phyloP scores from a whole-genome alignment of 2,329 filamentous ascomycete genomes.

The Talaromyces sp. region DNA sequence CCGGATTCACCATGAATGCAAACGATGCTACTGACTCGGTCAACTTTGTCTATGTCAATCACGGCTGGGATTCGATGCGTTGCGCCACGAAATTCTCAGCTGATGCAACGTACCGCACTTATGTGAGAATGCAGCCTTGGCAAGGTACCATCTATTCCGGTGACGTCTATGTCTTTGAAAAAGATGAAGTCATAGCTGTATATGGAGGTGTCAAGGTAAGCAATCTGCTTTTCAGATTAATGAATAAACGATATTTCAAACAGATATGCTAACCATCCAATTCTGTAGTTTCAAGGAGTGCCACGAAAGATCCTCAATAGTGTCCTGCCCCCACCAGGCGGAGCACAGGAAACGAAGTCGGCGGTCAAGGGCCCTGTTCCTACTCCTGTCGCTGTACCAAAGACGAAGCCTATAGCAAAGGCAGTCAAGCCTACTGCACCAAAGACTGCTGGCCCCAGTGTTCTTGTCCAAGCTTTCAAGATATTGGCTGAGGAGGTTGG shows the following conservation, averaged over 20 bases:
- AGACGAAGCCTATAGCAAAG: slow-evolving; percentile 29
- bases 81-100: slow-evolving; percentile 23
- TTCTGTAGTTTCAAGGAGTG: slow-evolving; percentile 31
- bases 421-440: slow-evolving; percentile 28
- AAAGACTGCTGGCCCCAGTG: slow-evolving; percentile 27
- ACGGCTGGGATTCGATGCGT: slow-evolving; percentile 35
- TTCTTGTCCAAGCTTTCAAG: slow-evolving; percentile 36
- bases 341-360: slow-evolving; percentile 24
- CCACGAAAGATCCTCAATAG: slow-evolving; percentile 25
- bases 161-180: slow-evolving; percentile 53
- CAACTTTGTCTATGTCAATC: slow-evolving; percentile 35
- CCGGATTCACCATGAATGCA: slow-evolving; percentile 40
- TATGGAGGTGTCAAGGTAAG: slow-evolving; percentile 40
- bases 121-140: slow-evolving; percentile 32
- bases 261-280: slow-evolving; percentile 14
- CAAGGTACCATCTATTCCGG: slow-evolving; percentile 42
- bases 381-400: slow-evolving; percentile 24
- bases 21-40: slow-evolving; percentile 30
- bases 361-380: slow-evolving; percentile 23
- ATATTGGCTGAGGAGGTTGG: slow-evolving; percentile 37
- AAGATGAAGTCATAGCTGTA: slow-evolving; percentile 17
- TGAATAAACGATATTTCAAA: neutral
- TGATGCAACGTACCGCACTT: slow-evolving; percentile 26
- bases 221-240: neutral
- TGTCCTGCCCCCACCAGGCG: slow-evolving; percentile 37